Conservation (phyloP, 2,329 filamentous ascomycete species). For the Drechslerella dactyloides region DNA sequence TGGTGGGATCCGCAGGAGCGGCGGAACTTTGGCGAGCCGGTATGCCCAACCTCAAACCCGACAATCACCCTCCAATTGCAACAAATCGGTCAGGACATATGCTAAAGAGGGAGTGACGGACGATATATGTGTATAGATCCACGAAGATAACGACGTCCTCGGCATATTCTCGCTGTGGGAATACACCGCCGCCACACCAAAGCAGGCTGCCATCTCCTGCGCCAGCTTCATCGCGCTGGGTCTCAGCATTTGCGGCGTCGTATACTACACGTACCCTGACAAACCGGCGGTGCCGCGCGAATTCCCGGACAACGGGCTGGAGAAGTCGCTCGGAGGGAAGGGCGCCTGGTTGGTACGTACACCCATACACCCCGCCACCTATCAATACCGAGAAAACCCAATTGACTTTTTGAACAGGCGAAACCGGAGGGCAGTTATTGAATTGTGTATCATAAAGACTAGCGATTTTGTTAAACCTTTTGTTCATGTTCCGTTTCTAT, state of each 20-base stretch:
- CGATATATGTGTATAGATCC: slow-evolving; percentile 61
- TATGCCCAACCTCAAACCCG: slow-evolving; percentile 22
- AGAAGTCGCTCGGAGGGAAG: slow-evolving; percentile 75
- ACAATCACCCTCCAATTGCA: background rate
- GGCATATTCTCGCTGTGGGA: slow-evolving; percentile 87
- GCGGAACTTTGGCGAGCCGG: slow-evolving; percentile 93
- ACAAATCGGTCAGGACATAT: background rate
- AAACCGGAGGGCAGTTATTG: slow-evolving; percentile 43
- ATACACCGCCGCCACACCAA: slow-evolving; percentile 76
- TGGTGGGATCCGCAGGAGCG: slow-evolving; percentile 99
- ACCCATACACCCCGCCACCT: slow-evolving; percentile 53
- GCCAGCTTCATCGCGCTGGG: slow-evolving; percentile 71
- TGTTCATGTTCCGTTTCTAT: background rate
- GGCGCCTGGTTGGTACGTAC: slow-evolving; percentile 34
- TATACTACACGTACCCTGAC: slow-evolving; percentile 75
- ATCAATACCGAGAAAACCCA: too few relatives aligned
- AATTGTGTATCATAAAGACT: slow-evolving; percentile 2
- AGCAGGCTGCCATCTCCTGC: slow-evolving; percentile 72
- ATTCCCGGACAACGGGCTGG: slow-evolving; percentile 72
- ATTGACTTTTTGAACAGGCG: slow-evolving; percentile 11
- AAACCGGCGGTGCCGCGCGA: slow-evolving; percentile 71
- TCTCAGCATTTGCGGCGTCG: slow-evolving; percentile 69
- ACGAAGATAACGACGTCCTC: slow-evolving; percentile 93
- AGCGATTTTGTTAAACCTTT: background rate
- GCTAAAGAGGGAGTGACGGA: background rate